Base-by-base conservation (phyloP, 805 yeast genomes). In the Vanderwaltozyma yarrowii region DNA sequence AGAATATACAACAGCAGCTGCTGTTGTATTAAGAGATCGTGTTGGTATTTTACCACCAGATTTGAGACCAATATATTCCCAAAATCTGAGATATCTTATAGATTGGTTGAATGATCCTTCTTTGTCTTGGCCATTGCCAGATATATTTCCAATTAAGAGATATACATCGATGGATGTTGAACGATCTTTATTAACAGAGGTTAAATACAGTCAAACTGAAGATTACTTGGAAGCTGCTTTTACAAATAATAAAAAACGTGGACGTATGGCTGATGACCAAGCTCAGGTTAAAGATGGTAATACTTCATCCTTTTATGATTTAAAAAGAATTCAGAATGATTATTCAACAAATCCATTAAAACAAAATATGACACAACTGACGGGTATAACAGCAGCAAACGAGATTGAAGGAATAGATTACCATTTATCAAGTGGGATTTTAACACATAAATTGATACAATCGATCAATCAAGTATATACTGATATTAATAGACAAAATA, bases 41-140 rank as follows among this genome's bases (percentile, higher is more conserved):
- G 86, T 81, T 12, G 97, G 97, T 7, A 72, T 73, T 34, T 57
- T 89, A 32, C 92, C 95, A 2, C 80, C 86, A 0, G 92, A 79
- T 50, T 57, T 86, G 34, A 69, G 82, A 53, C 88, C 92, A 13
- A 73, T 83, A 16, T 85, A 80, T 56, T 66, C 74, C 29, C 79
- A 78, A 46, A 72, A 79, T 40, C 66, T 87, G 45, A 66, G 67
- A 6, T 82, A 74, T 50, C 64, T 88, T 36, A 61, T 66, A 1
- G 70, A 69, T 25, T 86, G 88, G 78, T 64, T 85, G 25, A 66
- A 66, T 30, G 61, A 71, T 31, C 64, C 60, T 4, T 41, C 46
- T 14, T 42, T 57, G 18, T 65, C 71, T 6, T 87, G 95, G 95
- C 89, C 88, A 3, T 62, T 87, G 31, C 92, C 95, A 0, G 84